Conservation (phyloP, 140 eudicot species). For the Bidens hawaiensis region DNA sequence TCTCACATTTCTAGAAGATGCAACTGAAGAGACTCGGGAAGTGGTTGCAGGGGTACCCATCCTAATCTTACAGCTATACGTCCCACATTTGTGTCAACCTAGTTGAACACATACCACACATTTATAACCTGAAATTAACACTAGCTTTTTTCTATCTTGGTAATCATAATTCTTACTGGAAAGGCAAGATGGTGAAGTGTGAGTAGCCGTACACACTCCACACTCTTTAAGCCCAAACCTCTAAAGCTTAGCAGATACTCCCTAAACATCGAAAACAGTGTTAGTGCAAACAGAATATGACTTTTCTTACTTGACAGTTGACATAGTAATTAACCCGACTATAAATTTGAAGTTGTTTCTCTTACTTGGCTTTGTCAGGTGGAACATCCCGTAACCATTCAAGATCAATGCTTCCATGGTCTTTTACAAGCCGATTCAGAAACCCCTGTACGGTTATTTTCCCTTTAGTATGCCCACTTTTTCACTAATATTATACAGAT, state of each 20-base stretch:
- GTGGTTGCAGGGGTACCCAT: slow-evolving; percentile 98
- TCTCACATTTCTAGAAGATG: slow-evolving; percentile 94
- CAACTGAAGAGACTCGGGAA: slow-evolving; percentile 96
- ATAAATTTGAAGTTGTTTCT: background rate
- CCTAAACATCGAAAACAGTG: slow-evolving; percentile 31
- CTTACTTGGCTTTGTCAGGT: slow-evolving; percentile 96
- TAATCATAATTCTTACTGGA: slow-evolving; percentile 60
- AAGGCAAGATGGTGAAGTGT: slow-evolving; percentile 98
- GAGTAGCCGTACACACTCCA: slow-evolving; percentile 92
- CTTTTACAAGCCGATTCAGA: slow-evolving; percentile 74
- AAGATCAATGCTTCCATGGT: slow-evolving; percentile 89
- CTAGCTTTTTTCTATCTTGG: background rate
- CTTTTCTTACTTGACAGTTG: background rate
- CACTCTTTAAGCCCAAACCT: slow-evolving; percentile 93
- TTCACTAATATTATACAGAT: too few species aligned
- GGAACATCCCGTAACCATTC: slow-evolving; percentile 98
- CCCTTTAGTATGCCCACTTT: too few species aligned
- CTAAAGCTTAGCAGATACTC: slow-evolving; percentile 80
- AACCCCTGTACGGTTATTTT: slow-evolving; percentile 63
- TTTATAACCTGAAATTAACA: background rate
- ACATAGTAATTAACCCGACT: too few species aligned
- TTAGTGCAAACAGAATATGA: background rate
- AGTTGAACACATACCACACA: slow-evolving; percentile 17
- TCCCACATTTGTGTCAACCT: slow-evolving; percentile 98
- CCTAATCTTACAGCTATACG: slow-evolving; percentile 97